Conservation (phyloP, 768 basidiomycete genomes). For the Pholiota microspora region DNA sequence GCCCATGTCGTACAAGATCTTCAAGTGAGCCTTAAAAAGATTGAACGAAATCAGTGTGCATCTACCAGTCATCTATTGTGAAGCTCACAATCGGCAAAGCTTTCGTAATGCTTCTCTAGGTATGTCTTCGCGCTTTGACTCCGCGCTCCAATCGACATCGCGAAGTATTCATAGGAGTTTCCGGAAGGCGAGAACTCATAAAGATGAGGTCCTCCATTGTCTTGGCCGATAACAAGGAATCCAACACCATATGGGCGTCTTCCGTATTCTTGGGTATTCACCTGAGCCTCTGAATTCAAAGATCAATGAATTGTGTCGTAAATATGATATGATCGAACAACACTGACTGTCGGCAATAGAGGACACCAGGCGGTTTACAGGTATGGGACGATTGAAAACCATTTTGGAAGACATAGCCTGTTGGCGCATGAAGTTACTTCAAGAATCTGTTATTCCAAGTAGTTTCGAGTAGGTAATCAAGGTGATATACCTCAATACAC, state of each 20-base stretch:
- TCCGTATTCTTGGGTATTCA: conserved; percentile 98
- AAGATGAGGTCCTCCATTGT: conserved; percentile 95
- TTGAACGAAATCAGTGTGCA: neutral
- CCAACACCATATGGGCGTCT: conserved; percentile 97
- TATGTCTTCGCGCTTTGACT: conserved; percentile 99
- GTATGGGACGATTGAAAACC: conserved; percentile 93
- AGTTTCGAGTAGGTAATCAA: neutral
- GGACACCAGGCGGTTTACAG: conserved; percentile 90
- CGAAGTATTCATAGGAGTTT: conserved; percentile 96
- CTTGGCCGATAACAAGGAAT: conserved; percentile 95
- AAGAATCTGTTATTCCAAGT: neutral
- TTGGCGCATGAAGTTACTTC: conserved; percentile 98
- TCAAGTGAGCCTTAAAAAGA: conserved; percentile 66
- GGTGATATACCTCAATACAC: conserved; percentile 80
- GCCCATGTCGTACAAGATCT: conserved; percentile 87
- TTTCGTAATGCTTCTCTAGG: conserved; percentile 90
- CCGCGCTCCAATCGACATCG: conserved; percentile 97
- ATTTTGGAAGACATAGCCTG: conserved; percentile 95
- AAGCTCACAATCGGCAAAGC: conserved; percentile 77
- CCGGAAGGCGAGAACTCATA: conserved; percentile 99
- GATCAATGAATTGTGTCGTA: neutral
- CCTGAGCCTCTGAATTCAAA: conserved; percentile 78
- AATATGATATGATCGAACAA: neutral
- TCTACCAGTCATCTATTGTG: neutral
- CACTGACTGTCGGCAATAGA: conserved; percentile 92